Conservation (phyloP, 2,329 filamentous ascomycete genomes). For the Penicillium capsulatum region DNA sequence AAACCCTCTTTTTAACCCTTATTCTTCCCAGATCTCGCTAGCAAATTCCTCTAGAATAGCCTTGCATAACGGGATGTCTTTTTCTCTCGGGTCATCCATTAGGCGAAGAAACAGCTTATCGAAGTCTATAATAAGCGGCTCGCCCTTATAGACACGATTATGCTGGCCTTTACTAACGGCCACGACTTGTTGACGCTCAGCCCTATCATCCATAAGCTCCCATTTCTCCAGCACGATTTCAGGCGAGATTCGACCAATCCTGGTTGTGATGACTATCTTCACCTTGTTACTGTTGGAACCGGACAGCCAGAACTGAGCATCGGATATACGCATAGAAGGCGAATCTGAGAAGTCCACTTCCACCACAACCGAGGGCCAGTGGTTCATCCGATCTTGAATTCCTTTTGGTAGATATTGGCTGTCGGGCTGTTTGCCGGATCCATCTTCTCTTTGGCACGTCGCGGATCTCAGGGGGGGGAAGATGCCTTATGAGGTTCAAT, state of each 20-base stretch:
- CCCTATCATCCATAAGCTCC: background rate
- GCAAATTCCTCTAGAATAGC: background rate
- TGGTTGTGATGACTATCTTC: background rate
- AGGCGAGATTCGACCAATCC: background rate
- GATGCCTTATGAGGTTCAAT: constrained; percentile 1
- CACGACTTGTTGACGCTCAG: background rate
- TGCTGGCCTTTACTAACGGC: background rate
- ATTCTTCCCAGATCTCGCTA: background rate
- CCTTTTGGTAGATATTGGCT: constrained; percentile 2
- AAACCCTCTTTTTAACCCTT: background rate
- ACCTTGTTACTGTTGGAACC: background rate
- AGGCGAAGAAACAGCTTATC: background rate
- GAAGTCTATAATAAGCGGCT: background rate
- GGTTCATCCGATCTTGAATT: constrained; percentile 1
- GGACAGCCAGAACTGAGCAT: constrained; percentile 5
- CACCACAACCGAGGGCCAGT: constrained; percentile 4
- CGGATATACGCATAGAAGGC: constrained; percentile 3
- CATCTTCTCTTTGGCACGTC: background rate
- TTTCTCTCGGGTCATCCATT: background rate
- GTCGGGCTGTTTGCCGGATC: constrained; percentile 3
- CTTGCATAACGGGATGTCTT: background rate
- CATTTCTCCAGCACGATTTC: background rate
- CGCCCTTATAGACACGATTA: background rate
- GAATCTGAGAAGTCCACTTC: constrained; percentile 4
- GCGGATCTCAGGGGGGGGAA: constrained; percentile 1